These are phyloP conservation scores for Blastocladiella emersonii DNA, from an alignment of 371 early-diverging fungal genomes.

Conservation along the genomic window DNA sequence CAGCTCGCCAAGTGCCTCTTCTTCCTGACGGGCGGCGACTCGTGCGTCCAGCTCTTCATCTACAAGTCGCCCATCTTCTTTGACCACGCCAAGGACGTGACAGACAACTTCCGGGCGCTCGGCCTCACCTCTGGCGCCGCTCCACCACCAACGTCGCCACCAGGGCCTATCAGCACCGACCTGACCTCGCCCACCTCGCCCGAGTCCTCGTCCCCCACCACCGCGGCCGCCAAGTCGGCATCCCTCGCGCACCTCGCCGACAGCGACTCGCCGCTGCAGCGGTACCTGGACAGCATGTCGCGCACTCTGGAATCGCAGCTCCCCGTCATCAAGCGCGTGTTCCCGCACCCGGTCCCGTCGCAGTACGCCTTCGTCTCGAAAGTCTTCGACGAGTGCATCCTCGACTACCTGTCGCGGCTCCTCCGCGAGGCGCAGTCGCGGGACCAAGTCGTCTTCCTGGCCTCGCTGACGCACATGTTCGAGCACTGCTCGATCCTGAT, in stretches of 20 bases:
- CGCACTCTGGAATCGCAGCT: background rate
- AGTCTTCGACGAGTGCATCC: conserved; percentile 52
- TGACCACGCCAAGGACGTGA: conserved; percentile 43
- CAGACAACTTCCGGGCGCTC: conserved; percentile 39
- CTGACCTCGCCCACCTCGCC: background rate
- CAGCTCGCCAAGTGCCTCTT: conserved; percentile 14
- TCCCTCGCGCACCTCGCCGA: no score
- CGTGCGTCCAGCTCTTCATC: conserved; percentile 63
- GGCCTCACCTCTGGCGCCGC: background rate
- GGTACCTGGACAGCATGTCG: conserved; percentile 6
- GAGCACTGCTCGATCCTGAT: conserved; percentile 5
- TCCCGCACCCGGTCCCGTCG: conserved; percentile 24
- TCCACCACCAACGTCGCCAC: background rate
- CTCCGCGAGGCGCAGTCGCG: conserved; percentile 21
- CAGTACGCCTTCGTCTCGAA: conserved; percentile 36
- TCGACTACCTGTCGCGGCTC: conserved; percentile 46
- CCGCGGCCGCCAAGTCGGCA: background rate
- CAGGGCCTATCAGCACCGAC: background rate
- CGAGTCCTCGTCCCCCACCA: no score
- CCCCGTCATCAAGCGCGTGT: conserved; percentile 42
- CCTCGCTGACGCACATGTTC: conserved; percentile 22
- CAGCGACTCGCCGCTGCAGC: background rate
- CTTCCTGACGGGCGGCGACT: conserved; percentile 55
- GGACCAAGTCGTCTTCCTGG: conserved; percentile 25
- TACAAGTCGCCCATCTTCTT: conserved; percentile 76